Evolutionary conservation across 179 eudicot species (phyloP), one percentile per base, ranked within the genome.

Genomic region (Heliamphora pulchella): DNA sequence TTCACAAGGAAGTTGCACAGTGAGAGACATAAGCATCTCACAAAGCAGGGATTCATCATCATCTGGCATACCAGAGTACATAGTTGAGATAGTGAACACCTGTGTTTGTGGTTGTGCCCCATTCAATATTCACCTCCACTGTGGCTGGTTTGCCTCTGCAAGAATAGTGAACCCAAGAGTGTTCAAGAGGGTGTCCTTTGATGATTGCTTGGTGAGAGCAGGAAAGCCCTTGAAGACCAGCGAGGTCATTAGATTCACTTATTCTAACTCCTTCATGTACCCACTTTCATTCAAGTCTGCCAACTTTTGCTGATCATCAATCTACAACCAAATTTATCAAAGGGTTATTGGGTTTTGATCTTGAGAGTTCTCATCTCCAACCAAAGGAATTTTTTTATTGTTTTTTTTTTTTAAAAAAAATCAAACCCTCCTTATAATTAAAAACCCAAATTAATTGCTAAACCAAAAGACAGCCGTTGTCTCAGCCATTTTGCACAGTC

Each of bases 121-220:
- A 78, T 87, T 88, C 20, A 81, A 79, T 64, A 86, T 87, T 18
- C 88, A 84, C 20, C 81, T 87, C 46, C 77, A 79, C 57, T 87
- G 90, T 77, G 88, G 90, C 8, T 83, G 87, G 87, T 87, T 87
- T 79, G 87, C 86, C 41, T 87, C 88, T 1, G 85, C 88, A 66
- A 83, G 80, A 61, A 70, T 85, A 6, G 87, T 85, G 22, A 85
- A 85, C 63, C 88, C 90, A 22, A 70, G 84, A 41, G 3, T 81
- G 2, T 85, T 87, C 84, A 87, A 82, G 79, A 80, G 90, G 17
- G 61, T 87, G 13, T 54, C 83, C 3, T 85, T 58, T 55, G 85
- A 87, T 79, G 87, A 87, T 77, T 87, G 90, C 44, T 71, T 87
- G 54, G 85, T 87, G 4, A 87, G 85, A 76, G 84, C 64, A 5